Evolutionary conservation across 768 basidiomycete species (phyloP).

Genomic region (Thelephora ganbajun): DNA sequence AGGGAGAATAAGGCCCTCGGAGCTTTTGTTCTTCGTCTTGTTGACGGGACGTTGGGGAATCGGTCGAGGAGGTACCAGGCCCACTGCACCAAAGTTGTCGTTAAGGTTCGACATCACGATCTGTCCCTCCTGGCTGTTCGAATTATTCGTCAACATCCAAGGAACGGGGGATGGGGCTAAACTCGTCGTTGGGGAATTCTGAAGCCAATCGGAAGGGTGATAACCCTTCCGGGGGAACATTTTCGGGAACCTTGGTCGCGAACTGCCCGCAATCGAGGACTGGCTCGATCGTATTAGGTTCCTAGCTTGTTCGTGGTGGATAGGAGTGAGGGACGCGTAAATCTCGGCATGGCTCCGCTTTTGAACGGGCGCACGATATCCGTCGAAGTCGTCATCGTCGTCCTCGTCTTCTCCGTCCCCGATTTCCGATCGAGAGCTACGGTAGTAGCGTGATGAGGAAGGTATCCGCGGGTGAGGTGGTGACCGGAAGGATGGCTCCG

Average conservation of each 20-base stretch:
- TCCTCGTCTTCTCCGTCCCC: not conserved
- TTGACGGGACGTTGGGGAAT: not conserved
- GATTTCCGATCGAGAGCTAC: too few species aligned
- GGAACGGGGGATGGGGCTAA: not conserved
- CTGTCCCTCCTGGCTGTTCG: not conserved
- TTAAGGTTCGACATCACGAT: constrained; percentile 44
- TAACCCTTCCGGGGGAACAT: not conserved
- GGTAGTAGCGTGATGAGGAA: not conserved
- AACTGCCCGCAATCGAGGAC: not conserved
- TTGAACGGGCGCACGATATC: not conserved
- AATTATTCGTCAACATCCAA: not conserved
- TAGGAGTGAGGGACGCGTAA: not conserved
- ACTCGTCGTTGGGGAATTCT: not conserved
- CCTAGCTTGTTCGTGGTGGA: not conserved
- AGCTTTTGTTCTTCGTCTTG: constrained; percentile 1
- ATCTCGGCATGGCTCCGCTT: not conserved
- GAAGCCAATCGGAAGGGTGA: not conserved
- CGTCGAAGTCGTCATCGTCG: not conserved
- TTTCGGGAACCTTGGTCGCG: not conserved
- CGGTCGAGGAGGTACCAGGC: constrained; percentile 21
- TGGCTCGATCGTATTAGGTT: not conserved
- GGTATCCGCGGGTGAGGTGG: not conserved
- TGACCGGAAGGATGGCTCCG: too few species aligned
- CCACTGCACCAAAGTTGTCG: constrained; percentile 69
- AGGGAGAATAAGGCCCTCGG: constrained; percentile 35